phyloP scores from a whole-genome alignment of 345 rosid species.

The Populus deltoides region DNA sequence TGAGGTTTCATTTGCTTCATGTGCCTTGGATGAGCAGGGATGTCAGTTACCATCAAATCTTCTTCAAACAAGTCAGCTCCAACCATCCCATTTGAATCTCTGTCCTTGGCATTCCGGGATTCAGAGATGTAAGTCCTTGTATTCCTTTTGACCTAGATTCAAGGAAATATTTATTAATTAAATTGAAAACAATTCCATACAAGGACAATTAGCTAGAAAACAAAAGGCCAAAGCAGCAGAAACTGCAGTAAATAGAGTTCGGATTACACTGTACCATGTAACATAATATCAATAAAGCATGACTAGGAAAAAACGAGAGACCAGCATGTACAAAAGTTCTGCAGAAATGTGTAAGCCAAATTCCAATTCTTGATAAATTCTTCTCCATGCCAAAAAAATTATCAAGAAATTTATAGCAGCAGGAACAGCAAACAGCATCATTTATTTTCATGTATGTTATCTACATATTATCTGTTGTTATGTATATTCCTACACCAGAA shows the following conservation, averaged over 20 bases:
- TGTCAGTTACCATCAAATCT: constrained; percentile 50
- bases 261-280: neutral
- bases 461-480: neutral
- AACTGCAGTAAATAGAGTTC: neutral
- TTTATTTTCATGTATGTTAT: neutral
- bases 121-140: constrained; percentile 56
- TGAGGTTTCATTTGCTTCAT: constrained; percentile 81
- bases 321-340: neutral
- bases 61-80: constrained; percentile 51
- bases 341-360: neutral
- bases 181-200: neutral
- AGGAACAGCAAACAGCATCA: neutral
- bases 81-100: constrained; percentile 37
- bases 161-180: neutral
- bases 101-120: constrained; percentile 38
- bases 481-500: neutral
- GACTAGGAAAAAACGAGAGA: neutral
- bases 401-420: neutral
- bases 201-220: neutral
- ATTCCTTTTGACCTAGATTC: constrained; percentile 56
- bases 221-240: neutral
- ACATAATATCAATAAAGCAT: constrained; percentile 2
- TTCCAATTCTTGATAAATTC: neutral
- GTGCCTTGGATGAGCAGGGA: constrained; percentile 85
- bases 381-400: neutral